phyloP scores from a whole-genome alignment of 2,329 filamentous ascomycete genomes.

The Fusarium secorum region DNA sequence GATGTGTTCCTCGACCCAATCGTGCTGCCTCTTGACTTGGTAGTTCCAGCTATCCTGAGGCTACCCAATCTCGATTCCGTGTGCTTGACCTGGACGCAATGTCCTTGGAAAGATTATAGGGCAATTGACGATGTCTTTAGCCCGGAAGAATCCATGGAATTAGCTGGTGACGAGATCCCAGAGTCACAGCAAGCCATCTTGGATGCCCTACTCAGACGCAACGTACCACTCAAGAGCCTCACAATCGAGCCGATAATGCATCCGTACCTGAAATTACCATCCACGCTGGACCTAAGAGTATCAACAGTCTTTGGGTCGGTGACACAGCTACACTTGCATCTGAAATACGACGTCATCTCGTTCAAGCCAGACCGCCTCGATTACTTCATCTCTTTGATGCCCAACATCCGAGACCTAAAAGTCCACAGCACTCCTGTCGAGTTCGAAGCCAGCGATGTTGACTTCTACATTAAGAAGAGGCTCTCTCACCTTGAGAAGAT shows the following conservation, averaged over 20 bases:
- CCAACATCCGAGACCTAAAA: conserved; percentile 28
- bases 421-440: background rate
- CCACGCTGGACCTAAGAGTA: background rate
- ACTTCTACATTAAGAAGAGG: conserved; percentile 26
- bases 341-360: conserved; percentile 4
- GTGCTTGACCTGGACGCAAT: conserved; percentile 36
- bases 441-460: conserved; percentile 8
- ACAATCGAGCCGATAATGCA: conserved; percentile 30
- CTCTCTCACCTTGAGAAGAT: conserved; percentile 34
- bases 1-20: background rate
- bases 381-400: conserved; percentile 33
- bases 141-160: conserved; percentile 25
- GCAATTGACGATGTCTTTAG: conserved; percentile 16
- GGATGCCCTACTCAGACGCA: conserved; percentile 16
- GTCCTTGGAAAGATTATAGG: conserved; percentile 26
- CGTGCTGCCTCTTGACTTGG: conserved; percentile 12
- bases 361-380: conserved; percentile 28
- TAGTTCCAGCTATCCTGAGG: conserved; percentile 20
- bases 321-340: conserved; percentile 10
- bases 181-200: conserved; percentile 35
- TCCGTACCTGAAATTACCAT: conserved; percentile 7
- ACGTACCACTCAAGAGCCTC: conserved; percentile 28
- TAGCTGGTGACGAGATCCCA: conserved; percentile 15
- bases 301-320: conserved; percentile 19
- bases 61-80: conserved; percentile 35